Base-by-base conservation (phyloP, 495 filamentous ascomycete genomes). In the Trichoderma parareesei region DNA sequence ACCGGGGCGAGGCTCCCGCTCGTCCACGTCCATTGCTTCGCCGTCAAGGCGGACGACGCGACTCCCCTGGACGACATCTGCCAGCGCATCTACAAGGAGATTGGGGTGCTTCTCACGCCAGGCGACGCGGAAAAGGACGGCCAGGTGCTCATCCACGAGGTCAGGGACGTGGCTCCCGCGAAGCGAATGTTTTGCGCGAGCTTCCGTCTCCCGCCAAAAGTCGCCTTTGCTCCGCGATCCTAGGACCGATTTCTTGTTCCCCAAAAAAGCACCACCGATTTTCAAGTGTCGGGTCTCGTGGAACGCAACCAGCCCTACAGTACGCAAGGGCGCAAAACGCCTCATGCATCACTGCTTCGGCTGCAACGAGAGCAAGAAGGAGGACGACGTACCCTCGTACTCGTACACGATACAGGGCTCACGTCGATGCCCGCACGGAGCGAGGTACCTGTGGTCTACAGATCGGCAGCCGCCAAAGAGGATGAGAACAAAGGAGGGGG, bases 181-280 rank as follows among this genome's bases (percentile, higher is more conserved):
- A 98, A 98, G 82, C 84, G 87, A 71, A 97, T 97, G 91, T 97
- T 95, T 75, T 98, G 94, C 74, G 92, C 90, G 8, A 95, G 85
- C 67, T 97, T 98, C 73, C 82, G 91, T 62, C 68, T 98, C 53
- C 95, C 94, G 35, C 68, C 72, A 33, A 87, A 90, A 71, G 91
- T 96, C 2, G 94, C 92, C 55, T 97, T 96, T 77, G 78, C 76
- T 37, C 38, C 71, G 38, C 73, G 76, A 68, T 64, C 60, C 27
- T 74, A 60, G 64, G 67, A 46, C 59, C 40, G 64, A 38, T 38
- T 11, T 10, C 3, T 33, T 61, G 33, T 42, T 27, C 27, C 27
- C 27, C 27, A 27, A 27, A 27, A 27, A 27, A n/a, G n/a, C 27
- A 27, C 27, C 27, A 27, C 27, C 27, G 27, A n/a, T 27, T 27